A percentile compares a stretch with the other conserved stretches of the same genome.
Conservation (phyloP, 768 basidiomycete genomes). For the Russula griseocarnosa region DNA sequence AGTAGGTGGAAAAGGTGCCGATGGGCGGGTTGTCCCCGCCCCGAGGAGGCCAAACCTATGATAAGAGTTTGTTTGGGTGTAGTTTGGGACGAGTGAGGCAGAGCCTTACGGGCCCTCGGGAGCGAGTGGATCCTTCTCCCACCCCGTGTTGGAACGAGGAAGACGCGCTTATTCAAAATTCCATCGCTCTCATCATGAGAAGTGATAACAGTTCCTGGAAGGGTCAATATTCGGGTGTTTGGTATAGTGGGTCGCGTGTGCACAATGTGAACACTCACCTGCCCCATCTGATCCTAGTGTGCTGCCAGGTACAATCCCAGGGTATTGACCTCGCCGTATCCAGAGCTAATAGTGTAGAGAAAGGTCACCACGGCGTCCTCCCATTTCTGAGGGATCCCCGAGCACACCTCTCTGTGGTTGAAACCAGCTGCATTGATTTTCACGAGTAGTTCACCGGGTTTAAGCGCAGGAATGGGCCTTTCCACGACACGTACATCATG, state of each 20-base stretch:
- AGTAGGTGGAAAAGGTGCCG: constrained; percentile 75
- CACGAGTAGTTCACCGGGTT: not conserved
- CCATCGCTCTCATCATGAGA: constrained; percentile 50
- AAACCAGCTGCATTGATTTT: not conserved
- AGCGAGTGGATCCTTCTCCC: constrained; percentile 58
- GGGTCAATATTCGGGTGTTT: no score
- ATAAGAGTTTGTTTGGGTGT: not conserved
- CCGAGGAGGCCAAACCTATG: constrained; percentile 68
- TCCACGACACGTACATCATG: constrained; percentile 56
- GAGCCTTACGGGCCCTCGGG: constrained; percentile 58
- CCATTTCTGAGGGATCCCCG: not conserved
- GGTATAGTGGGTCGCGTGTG: not conserved
- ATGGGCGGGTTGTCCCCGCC: constrained; percentile 48
- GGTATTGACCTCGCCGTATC: constrained; percentile 68
- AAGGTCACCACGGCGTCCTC: not conserved
- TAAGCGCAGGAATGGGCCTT: constrained; percentile 47
- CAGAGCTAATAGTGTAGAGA: constrained; percentile 50
- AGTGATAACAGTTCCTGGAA: constrained; percentile 58
- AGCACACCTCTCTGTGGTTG: not conserved
- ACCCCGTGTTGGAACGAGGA: constrained; percentile 75
- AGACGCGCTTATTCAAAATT: constrained; percentile 61
- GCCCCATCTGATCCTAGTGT: constrained; percentile 72
- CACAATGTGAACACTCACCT: constrained; percentile 40
- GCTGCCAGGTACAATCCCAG: constrained; percentile 53
- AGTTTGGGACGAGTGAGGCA: not conserved